Percentiles rank a stretch among this genome's conserved stretches.
phyloP scores from a whole-genome alignment of 495 filamentous ascomycete species.

The Daldinia grandis region DNA sequence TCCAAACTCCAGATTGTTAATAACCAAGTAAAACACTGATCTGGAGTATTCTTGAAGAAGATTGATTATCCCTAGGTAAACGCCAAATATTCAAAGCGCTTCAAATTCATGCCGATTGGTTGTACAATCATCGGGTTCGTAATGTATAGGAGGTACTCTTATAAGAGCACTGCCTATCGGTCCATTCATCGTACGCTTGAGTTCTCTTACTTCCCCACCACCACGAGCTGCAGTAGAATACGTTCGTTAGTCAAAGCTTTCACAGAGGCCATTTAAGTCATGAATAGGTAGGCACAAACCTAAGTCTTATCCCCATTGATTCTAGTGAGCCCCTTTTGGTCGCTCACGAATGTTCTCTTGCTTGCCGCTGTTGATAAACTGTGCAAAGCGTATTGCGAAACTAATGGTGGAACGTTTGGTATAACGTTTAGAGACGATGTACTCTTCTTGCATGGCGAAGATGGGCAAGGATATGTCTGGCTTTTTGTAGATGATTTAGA shows the following conservation, averaged over 20 bases:
- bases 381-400: constrained; percentile 42
- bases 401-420: constrained; percentile 19
- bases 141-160: constrained; percentile 30
- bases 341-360: constrained; percentile 45
- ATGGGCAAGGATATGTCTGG: neutral
- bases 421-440: constrained; percentile 35
- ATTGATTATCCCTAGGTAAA: neutral
- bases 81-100: neutral
- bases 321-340: constrained; percentile 36
- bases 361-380: constrained; percentile 46
- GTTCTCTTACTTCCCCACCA: constrained; percentile 6
- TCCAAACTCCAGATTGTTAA: neutral
- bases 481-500: neutral
- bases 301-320: constrained; percentile 19
- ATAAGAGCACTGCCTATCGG: constrained; percentile 23
- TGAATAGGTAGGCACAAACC: constrained; percentile 26
- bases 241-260: constrained; percentile 8
- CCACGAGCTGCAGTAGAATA: constrained; percentile 9
- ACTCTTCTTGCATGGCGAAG: constrained; percentile 34
- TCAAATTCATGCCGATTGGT: neutral
- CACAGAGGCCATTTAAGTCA: neutral
- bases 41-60: neutral
- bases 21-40: neutral
- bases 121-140: constrained; percentile 18
- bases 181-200: constrained; percentile 23